Base-by-base conservation (phyloP, 495 filamentous ascomycete species). In the Lasiosphaeria miniovina region DNA sequence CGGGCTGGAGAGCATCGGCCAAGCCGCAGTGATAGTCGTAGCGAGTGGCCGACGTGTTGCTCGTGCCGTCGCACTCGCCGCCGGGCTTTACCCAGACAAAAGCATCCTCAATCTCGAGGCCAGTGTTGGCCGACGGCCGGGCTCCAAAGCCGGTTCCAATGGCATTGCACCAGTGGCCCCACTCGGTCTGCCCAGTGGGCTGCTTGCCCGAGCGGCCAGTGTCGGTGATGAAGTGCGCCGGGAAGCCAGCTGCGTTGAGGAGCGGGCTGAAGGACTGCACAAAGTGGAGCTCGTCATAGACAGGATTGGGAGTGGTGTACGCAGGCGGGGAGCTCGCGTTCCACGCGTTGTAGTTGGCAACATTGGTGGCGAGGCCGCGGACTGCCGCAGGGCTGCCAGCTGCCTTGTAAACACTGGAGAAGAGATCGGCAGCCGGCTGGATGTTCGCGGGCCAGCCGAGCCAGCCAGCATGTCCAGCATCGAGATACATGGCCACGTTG, bases 161-260 rank as follows among this genome's bases (percentile, higher is more conserved):
- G 65, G 86, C 83, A 65, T 94, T 94, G 82, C 90, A 93, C 90
- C 90, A 94, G 79, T 92, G 82, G 67, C 89, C 90, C 88, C 88
- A 82, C 57, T 75, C 79, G 24, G 43, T 15, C 61, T 83, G 79
- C 68, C 89, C 88, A n/a, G 84, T 83, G 61, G 85, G 84, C 71
- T 89, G 83, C 62, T 87, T 85, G 72, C 84, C 88, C 65, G 88
- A 88, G 59, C 89, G 85, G 70, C 76, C 80, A 17, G 76, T 76
- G 66, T 91, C 89, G 54, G 84, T 79, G 71, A 90, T 90, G 80
- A 89, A 89, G 70, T 87, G 84, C 40, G 83, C 81, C 52, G 85
- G 78, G 78, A 86, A 88, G 52, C 90, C 89, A 11, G 75, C 76
- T 14, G 64, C 64, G 52, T 68, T 66, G 36, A 93, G 85, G 12